A percentile compares a stretch with the other conserved stretches of the same genome.
Conservation (phyloP, 441 rosid genomes). For the Mallotus japonicus region DNA sequence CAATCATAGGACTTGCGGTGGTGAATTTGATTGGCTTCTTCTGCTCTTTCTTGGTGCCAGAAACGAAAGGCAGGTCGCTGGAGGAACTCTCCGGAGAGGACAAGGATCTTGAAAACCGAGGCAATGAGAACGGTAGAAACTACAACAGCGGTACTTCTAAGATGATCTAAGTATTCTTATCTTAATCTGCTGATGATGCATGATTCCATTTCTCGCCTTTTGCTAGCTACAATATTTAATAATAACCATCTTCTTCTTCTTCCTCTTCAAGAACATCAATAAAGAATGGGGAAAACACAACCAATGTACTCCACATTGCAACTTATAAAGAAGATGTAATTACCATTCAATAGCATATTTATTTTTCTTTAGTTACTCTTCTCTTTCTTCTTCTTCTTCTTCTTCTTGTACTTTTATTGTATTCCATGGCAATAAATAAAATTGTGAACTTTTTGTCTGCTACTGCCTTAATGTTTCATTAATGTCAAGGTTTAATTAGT, state of each 20-base stretch:
- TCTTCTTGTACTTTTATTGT: no score
- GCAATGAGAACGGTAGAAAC: constrained; percentile 13
- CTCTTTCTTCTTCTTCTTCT: no score
- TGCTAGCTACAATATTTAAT: background rate
- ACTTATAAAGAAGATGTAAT: no score
- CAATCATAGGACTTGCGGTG: constrained; percentile 41
- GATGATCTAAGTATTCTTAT: constrained; percentile 21
- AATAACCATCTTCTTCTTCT: background rate
- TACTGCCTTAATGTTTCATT: no score
- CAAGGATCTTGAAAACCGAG: constrained; percentile 23
- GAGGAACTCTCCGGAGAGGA: constrained; percentile 66
- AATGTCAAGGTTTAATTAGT: no score
- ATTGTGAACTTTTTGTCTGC: no score
- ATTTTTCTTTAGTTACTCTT: no score
- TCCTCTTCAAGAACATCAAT: background rate
- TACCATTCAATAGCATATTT: no score
- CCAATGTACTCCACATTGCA: background rate
- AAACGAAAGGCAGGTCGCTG: constrained; percentile 58
- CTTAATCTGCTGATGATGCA: background rate
- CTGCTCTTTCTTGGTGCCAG: constrained; percentile 58
- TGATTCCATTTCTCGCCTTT: no score
- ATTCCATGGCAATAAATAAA: no score
- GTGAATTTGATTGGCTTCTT: constrained; percentile 50
- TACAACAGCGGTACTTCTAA: background rate
- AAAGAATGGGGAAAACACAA: background rate